These are phyloP conservation scores for Collybiopsis confluens DNA, from an alignment of 768 basidiomycete genomes.

Conservation along the genomic window DNA sequence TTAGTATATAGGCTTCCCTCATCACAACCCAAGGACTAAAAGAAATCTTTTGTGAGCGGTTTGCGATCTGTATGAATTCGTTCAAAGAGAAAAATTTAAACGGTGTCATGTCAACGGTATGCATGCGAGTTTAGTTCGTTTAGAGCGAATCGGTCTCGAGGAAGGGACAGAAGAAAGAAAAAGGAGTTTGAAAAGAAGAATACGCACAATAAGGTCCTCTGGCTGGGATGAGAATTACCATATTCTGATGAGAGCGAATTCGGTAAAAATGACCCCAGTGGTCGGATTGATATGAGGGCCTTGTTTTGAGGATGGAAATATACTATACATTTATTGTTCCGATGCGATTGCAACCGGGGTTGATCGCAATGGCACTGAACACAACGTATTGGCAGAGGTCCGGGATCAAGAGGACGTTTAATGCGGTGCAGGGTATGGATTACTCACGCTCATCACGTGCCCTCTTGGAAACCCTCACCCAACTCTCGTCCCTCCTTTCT, in stretches of 20 bases:
- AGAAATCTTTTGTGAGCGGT: conserved; percentile 46
- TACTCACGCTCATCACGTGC: too few species aligned
- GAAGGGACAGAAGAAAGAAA: conserved; percentile 30
- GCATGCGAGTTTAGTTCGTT: conserved; percentile 26
- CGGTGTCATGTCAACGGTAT: conserved; percentile 56
- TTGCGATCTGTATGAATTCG: conserved; percentile 18
- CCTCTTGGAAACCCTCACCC: too few species aligned
- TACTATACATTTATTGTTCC: conserved; percentile 13
- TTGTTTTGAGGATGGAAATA: not conserved
- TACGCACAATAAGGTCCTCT: conserved; percentile 51
- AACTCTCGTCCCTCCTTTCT: not conserved
- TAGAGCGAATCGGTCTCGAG: conserved; percentile 33
- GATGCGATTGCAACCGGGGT: not conserved
- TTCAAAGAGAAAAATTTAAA: conserved; percentile 29
- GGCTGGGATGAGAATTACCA: conserved; percentile 38
- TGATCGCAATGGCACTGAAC: too few species aligned
- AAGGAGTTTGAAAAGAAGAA: conserved; percentile 29
- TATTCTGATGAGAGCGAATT: conserved; percentile 27
- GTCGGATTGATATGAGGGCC: conserved; percentile 19
- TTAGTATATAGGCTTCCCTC: conserved; percentile 44
- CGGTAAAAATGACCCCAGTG: conserved; percentile 32
- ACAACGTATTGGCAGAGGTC: too few species aligned
- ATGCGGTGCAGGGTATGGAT: too few species aligned
- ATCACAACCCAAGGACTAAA: conserved; percentile 34
- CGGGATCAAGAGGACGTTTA: too few species aligned